A percentile compares a stretch with the other conserved stretches of the same genome.
phyloP scores from a whole-genome alignment of 2,329 filamentous ascomycete genomes.

The Colletotrichum sp. region DNA sequence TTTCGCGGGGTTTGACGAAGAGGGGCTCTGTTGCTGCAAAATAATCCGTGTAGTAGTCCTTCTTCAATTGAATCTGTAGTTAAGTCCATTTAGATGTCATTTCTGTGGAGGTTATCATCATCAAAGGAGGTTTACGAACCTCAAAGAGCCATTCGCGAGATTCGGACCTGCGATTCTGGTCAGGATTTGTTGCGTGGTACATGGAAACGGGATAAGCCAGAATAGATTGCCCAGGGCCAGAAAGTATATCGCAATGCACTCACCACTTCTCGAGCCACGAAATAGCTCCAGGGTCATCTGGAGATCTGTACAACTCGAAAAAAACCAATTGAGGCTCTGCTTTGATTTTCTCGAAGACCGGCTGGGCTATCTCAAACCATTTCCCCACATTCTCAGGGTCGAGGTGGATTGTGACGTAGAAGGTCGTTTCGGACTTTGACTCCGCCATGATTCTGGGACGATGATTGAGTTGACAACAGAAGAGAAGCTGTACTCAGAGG shows the following conservation, averaged over 20 bases:
- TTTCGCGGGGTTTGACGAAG: not conserved
- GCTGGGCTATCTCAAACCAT: constrained; percentile 25
- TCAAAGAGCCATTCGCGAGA: not conserved
- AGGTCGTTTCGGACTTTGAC: not conserved
- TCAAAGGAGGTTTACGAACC: not conserved
- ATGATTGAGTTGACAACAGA: not conserved
- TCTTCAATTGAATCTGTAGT: not conserved
- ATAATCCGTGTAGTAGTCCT: not conserved
- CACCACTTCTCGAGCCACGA: constrained; percentile 47
- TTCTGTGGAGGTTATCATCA: too few relatives aligned
- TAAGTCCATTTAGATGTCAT: not conserved
- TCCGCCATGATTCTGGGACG: not conserved
- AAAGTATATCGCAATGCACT: not conserved
- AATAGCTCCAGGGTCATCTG: constrained; percentile 39
- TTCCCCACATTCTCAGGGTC: not conserved
- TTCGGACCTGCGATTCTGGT: not conserved
- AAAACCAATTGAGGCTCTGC: constrained; percentile 48
- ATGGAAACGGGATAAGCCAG: not conserved
- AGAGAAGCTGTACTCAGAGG: not conserved
- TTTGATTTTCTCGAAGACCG: constrained; percentile 42
- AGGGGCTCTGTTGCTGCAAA: not conserved
- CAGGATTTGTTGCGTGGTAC: not conserved
- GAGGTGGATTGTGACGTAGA: not conserved
- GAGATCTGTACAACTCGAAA: constrained; percentile 45
- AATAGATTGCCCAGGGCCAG: not conserved